Evolutionary conservation across 768 basidiomycete species (phyloP).

Genomic region (Tephrocybe sp.): DNA sequence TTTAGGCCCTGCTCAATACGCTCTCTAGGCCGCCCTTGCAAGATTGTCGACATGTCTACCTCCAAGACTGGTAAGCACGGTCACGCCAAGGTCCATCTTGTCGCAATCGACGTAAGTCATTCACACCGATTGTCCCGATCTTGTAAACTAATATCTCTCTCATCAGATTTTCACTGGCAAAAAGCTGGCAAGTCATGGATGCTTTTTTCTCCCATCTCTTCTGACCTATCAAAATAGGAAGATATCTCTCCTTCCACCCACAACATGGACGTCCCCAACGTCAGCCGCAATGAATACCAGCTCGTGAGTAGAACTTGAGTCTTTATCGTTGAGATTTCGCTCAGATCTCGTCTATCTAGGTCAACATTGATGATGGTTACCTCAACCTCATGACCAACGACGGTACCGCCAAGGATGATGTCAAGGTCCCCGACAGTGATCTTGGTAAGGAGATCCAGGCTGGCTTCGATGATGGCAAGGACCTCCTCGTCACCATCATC

Average conservation of each 20-base stretch:
- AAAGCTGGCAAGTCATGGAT: constrained; percentile 74
- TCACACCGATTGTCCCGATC: constrained; percentile 1
- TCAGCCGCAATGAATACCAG: constrained; percentile 84
- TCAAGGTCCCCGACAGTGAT: constrained; percentile 85
- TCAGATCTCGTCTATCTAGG: constrained; percentile 33
- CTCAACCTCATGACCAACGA: constrained; percentile 90
- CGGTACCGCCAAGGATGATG: constrained; percentile 86
- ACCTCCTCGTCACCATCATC: constrained; percentile 83
- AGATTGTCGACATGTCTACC: constrained; percentile 99
- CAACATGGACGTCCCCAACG: constrained; percentile 99
- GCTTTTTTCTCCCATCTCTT: neutral
- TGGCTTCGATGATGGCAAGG: constrained; percentile 84
- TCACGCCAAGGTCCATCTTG: constrained; percentile 98
- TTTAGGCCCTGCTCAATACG: constrained; percentile 5
- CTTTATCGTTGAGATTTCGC: constrained; percentile 8
- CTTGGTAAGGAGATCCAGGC: constrained; percentile 68
- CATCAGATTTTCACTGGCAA: constrained; percentile 95
- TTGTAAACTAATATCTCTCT: constrained; percentile 11
- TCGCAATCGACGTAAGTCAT: constrained; percentile 87
- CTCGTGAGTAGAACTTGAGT: constrained; percentile 51
- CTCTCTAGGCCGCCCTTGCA: constrained; percentile 82
- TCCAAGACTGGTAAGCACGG: constrained; percentile 99
- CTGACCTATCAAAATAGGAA: constrained; percentile 50
- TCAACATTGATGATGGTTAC: constrained; percentile 92
- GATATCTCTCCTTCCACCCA: constrained; percentile 96